Base-by-base conservation (phyloP, 106 monocot genomes). In the Phalaenopsis equestris region DNA sequence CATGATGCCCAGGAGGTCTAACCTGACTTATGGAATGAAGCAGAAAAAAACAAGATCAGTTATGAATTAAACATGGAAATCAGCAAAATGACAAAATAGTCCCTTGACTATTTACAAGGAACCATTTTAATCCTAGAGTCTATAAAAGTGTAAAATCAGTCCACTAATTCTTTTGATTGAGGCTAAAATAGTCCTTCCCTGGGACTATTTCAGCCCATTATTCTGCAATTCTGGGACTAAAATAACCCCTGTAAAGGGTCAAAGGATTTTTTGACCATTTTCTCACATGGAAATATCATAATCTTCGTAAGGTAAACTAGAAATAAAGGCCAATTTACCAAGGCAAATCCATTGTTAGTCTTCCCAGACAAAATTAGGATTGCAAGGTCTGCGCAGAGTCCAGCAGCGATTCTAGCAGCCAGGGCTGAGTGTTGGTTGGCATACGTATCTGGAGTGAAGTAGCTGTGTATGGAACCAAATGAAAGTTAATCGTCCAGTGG, bases 1-100 rank as follows among this genome's bases (percentile, higher is more conserved):
- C 99, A 88, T 99, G 99, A 93, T 99, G 99, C 46, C 99, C 99
- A 85, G 99, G 99, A 88, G 99, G 99, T 80, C 99, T 95, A 80
- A 99, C 94, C 97, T 98, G 90, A 84, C 75, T 83, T 86, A 38
- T 16, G 19, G 55, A 77, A 24, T 52, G 55, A 78, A 39, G 11
- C 8, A 47, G 11, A 19, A 45, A 36, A 41, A 55, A 30, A 38
- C 10, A 18, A 64, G 14, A 70, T 70, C 39, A 70, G 75, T 67
- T 37, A 82, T 43, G 24, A 73, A 72, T 30, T 38, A 41, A 67
- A 17, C 78, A 83, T 58, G 17, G 52, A 39, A 80, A 37, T 12
- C 30, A 30, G 30, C 30, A 30, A 30, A 30, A 30, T 30, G 30
- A 30, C 30, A 30, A 30, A 30, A 30, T 30, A 30, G 30, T 30